These are phyloP conservation scores for Helichrysum umbraculigerum DNA, from an alignment of 129 eudicot species.

Conservation along the genomic window DNA sequence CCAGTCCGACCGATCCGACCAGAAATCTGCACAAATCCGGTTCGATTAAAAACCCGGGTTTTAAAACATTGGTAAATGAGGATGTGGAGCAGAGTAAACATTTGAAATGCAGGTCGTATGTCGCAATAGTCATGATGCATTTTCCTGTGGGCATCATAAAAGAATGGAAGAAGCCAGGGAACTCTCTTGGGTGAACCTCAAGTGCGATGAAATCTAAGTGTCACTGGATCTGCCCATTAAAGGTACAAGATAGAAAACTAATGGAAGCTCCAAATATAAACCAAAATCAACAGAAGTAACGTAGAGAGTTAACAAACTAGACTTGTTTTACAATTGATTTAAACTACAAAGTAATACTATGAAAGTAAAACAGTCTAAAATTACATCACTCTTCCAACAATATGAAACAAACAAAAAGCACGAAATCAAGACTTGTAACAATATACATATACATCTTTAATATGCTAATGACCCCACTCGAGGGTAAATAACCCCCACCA, in stretches of 20 bases:
- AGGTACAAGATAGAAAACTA: neutral
- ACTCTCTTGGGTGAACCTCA: no score
- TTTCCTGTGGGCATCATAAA: no score
- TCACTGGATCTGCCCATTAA: neutral
- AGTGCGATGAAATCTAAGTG: no score
- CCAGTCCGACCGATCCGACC: no score
- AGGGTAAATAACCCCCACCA: conserved; percentile 16
- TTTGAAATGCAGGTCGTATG: no score
- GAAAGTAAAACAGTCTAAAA: conserved; percentile 11
- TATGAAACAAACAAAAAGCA: conserved; percentile 10
- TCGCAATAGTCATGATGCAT: no score
- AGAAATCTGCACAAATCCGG: no score
- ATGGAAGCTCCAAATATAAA: neutral
- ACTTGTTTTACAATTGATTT: conserved; percentile 24
- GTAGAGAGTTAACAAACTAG: conserved; percentile 4
- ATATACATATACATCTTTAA: conserved; percentile 39
- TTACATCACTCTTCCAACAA: conserved; percentile 33
- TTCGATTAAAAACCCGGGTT: no score
- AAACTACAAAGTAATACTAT: conserved; percentile 1
- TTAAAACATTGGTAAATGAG: no score
- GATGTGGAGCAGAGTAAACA: no score
- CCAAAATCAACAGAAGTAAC: neutral
- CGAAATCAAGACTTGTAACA: conserved; percentile 27
- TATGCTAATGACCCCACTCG: conserved; percentile 30
- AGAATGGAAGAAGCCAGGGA: no score